These are phyloP conservation scores for Senna tora DNA, from an alignment of 306 rosid genomes.

Conservation along the genomic window DNA sequence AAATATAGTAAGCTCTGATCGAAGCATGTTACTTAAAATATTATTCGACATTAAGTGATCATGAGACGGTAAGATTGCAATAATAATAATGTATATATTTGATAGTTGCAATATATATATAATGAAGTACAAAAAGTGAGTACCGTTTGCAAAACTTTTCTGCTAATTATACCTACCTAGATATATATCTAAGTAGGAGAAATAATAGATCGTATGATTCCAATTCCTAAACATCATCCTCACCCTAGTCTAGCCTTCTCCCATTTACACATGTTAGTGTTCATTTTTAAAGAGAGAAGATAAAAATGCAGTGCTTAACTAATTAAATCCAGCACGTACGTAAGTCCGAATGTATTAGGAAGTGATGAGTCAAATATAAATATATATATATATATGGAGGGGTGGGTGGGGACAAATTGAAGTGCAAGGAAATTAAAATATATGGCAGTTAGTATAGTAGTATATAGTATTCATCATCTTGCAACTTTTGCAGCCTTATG, in stretches of 20 bases:
- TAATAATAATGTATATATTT: no score
- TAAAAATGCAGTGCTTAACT: neutral
- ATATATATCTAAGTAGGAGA: no score
- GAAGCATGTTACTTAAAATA: neutral
- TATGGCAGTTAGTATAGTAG: neutral
- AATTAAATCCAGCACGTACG: neutral
- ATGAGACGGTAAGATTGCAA: neutral
- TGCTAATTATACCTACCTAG: neutral
- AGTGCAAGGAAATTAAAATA: slow-evolving; percentile 44
- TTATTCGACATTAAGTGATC: neutral
- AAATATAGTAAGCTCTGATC: neutral
- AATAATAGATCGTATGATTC: no score
- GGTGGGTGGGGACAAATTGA: slow-evolving; percentile 46
- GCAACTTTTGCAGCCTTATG: slow-evolving; percentile 43
- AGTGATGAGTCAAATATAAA: no score
- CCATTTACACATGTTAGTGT: neutral
- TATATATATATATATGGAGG: no score
- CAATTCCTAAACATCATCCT: neutral
- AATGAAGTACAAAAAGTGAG: neutral
- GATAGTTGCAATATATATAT: neutral
- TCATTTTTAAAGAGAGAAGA: neutral
- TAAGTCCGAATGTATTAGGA: no score
- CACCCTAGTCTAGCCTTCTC: neutral
- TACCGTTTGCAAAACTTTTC: neutral
- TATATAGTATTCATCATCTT: slow-evolving; percentile 24